Percentiles rank a stretch among this genome's conserved stretches.
Evolutionary conservation across 1,139 yeast genomes (phyloP).

Genomic region (Kluyveromyces marxianus): DNA sequence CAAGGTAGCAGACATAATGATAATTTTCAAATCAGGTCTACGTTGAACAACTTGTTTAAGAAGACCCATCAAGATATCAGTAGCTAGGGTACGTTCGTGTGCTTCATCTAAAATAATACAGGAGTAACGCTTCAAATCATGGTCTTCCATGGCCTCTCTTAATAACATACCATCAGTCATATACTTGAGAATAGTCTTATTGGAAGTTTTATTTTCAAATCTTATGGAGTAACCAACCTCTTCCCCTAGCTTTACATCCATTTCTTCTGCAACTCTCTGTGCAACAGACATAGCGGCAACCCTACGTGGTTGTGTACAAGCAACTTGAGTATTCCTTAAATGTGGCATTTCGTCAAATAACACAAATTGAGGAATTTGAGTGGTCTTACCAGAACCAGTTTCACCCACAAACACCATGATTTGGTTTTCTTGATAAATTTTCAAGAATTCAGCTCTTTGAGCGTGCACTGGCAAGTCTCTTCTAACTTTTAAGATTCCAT

Average conservation of each 20-base stretch:
- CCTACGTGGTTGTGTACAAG: slow-evolving; percentile 96
- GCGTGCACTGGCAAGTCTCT: slow-evolving; percentile 90
- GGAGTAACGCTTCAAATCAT: slow-evolving; percentile 67
- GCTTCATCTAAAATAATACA: slow-evolving; percentile 96
- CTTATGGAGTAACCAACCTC: slow-evolving; percentile 93
- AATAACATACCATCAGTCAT: slow-evolving; percentile 99
- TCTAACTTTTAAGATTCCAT: slow-evolving; percentile 68
- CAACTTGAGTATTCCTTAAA: slow-evolving; percentile 68
- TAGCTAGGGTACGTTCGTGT: slow-evolving; percentile 93
- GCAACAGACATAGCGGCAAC: slow-evolving; percentile 99
- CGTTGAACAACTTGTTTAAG: slow-evolving; percentile 72
- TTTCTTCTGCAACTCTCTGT: slow-evolving; percentile 90
- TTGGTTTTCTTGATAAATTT: slow-evolving; percentile 77
- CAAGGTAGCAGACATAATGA: slow-evolving; percentile 95
- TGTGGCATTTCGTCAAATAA: slow-evolving; percentile 89
- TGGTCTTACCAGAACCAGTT: slow-evolving; percentile 97
- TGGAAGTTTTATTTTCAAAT: slow-evolving; percentile 82
- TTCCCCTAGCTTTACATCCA: slow-evolving; percentile 85
- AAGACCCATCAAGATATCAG: slow-evolving; percentile 95
- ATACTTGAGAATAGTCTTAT: slow-evolving; percentile 78
- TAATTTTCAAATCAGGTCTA: slow-evolving; percentile 83
- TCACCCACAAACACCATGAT: slow-evolving; percentile 98
- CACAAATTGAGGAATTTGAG: slow-evolving; percentile 95
- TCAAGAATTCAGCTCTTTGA: slow-evolving; percentile 81
- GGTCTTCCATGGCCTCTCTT: slow-evolving; percentile 97